Percentiles rank a stretch among this genome's conserved stretches.
Conservation (phyloP, 176 grass and related monocot genomes). For the Phoenix dactylifera region DNA sequence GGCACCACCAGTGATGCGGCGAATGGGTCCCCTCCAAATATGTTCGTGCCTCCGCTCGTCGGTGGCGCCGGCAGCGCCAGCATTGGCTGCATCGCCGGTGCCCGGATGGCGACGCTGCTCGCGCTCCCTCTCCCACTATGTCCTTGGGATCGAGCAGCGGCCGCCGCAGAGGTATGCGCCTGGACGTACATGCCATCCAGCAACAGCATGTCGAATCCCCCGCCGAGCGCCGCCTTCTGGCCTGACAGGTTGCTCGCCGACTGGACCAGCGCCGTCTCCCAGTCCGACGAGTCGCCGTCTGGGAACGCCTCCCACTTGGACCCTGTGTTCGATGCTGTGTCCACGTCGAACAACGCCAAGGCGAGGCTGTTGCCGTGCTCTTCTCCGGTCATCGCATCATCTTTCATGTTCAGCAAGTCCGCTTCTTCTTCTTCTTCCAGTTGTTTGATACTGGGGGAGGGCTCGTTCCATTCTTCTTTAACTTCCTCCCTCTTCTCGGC, state of each 20-base stretch:
- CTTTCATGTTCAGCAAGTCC: constrained; percentile 61
- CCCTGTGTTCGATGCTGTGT: neutral
- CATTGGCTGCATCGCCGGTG: constrained; percentile 28
- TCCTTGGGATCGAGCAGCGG: neutral
- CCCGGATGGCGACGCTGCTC: constrained; percentile 46
- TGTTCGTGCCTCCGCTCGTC: neutral
- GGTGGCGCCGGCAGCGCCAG: constrained; percentile 40
- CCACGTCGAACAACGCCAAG: constrained; percentile 46
- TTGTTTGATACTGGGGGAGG: too few species aligned
- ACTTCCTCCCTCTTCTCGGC: neutral
- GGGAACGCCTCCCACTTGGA: constrained; percentile 1
- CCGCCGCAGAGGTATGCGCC: constrained; percentile 9
- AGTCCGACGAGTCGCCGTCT: constrained; percentile 29
- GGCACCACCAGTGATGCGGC: constrained; percentile 40
- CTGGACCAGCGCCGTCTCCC: too few species aligned
- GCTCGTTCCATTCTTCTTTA: neutral
- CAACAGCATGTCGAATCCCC: constrained; percentile 52
- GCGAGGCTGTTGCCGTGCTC: constrained; percentile 51
- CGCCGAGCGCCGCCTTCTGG: constrained; percentile 49
- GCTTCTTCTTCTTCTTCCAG: constrained; percentile 12
- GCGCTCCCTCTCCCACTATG: constrained; percentile 25
- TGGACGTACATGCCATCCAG: constrained; percentile 77
- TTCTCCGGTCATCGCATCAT: constrained; percentile 31
- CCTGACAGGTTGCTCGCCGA: constrained; percentile 3
- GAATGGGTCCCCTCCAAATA: constrained; percentile 33